Evolutionary conservation across 1,139 yeast genomes (phyloP).

Genomic region (Hansenula lynferdii): DNA sequence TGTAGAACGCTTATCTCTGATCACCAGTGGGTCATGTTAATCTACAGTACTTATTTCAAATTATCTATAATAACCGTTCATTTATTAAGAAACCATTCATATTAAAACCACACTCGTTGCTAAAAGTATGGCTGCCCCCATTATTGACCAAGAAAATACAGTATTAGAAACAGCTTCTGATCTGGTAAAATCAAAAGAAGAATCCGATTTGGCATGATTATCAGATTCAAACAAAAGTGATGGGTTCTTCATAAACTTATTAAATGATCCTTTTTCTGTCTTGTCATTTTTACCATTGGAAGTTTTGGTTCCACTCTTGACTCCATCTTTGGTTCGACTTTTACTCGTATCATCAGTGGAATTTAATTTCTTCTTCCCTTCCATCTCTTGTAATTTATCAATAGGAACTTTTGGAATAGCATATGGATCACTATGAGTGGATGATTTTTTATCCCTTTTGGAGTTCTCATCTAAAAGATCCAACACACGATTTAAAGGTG

Average conservation of each 20-base stretch:
- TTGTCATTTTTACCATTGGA: not conserved
- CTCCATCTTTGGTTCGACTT: not conserved
- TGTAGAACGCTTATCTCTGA: too few relatives aligned
- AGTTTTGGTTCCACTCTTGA: not conserved
- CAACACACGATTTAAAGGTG: not conserved
- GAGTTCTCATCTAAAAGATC: not conserved
- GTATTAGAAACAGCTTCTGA: slow-evolving; percentile 1
- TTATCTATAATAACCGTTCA: too few relatives aligned
- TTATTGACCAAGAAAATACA: slow-evolving; percentile 3
- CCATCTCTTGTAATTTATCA: not conserved
- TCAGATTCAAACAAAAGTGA: slow-evolving; percentile 8
- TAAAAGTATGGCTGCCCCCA: slow-evolving; percentile 4
- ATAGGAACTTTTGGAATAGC: not conserved
- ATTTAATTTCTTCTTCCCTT: too few relatives aligned
- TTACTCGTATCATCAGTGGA: not conserved
- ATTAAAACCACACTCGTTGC: slow-evolving; percentile 4
- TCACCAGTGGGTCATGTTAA: too few relatives aligned
- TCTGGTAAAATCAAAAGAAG: slow-evolving; percentile 5
- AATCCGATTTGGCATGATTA: not conserved
- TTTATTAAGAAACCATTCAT: too few relatives aligned
- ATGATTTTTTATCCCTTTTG: not conserved
- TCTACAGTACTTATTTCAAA: too few relatives aligned
- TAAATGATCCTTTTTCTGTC: not conserved
- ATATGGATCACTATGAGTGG: slow-evolving; percentile 1
- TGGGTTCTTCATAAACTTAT: slow-evolving; percentile 11